Conservation (phyloP, 148 eudicot species). For the Spergularia marina region DNA sequence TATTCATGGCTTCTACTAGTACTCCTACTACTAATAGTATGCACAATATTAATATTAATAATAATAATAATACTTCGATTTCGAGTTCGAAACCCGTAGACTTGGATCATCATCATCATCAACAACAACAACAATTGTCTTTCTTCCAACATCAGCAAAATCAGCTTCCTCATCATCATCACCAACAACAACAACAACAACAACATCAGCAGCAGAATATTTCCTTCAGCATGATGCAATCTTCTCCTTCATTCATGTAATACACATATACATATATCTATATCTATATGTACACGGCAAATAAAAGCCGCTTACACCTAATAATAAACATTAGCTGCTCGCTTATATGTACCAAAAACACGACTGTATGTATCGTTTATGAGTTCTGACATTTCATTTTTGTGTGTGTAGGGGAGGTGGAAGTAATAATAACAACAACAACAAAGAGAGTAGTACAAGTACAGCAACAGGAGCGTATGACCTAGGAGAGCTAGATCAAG, state of each 20-base stretch:
- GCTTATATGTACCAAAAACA: too few relatives aligned
- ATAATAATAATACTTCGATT: background rate
- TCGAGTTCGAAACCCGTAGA: conserved; percentile 1
- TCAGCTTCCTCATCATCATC: conserved; percentile 13
- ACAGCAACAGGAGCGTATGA: conserved; percentile 53
- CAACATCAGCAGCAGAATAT: conserved; percentile 32
- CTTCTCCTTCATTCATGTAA: conserved; percentile 29
- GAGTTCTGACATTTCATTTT: background rate
- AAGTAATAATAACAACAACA: conserved; percentile 30
- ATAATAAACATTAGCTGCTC: too few relatives aligned
- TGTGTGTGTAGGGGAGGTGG: conserved; percentile 4
- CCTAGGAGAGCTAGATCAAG: conserved; percentile 86
- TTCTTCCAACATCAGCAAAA: conserved; percentile 28
- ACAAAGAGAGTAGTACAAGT: conserved; percentile 39
- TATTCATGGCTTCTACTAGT: background rate
- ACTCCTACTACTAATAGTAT: background rate
- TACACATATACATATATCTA: background rate
- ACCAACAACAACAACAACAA: conserved; percentile 19
- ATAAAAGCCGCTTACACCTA: too few relatives aligned
- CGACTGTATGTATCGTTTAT: background rate
- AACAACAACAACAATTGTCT: conserved; percentile 21
- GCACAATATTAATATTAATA: background rate
- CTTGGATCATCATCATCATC: background rate
- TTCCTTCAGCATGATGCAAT: conserved; percentile 36
- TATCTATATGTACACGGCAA: background rate